These are phyloP conservation scores for Coemansia sp. DNA, from an alignment of 192 early-diverging fungal genomes.

Conservation along the genomic window DNA sequence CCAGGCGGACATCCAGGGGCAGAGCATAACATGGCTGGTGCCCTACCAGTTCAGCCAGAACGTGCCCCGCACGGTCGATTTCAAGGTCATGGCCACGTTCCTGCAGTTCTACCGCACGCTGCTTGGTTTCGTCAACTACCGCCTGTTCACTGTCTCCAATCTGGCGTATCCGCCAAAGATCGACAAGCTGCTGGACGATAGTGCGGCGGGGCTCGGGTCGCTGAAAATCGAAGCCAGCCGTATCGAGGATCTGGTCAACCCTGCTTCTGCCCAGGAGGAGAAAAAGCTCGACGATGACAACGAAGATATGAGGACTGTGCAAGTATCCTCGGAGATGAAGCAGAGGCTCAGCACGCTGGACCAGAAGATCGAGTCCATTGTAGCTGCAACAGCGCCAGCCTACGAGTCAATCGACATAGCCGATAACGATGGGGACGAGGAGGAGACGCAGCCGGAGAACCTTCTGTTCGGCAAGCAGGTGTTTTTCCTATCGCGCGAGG, in stretches of 20 bases:
- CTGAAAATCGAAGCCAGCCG: slow-evolving; percentile 39
- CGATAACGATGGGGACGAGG: slow-evolving; percentile 5
- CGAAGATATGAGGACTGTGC: neutral
- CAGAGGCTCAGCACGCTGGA: slow-evolving; percentile 37
- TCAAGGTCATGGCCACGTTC: slow-evolving; percentile 96
- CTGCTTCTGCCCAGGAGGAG: slow-evolving; percentile 16
- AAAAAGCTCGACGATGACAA: slow-evolving; percentile 35
- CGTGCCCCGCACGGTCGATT: slow-evolving; percentile 90
- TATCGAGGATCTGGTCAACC: slow-evolving; percentile 43
- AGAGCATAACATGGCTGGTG: slow-evolving; percentile 91
- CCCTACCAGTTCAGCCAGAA: slow-evolving; percentile 93
- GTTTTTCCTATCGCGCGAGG: slow-evolving; percentile 91
- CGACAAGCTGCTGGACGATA: slow-evolving; percentile 53
- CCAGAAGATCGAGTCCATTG: slow-evolving; percentile 45
- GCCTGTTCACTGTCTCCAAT: slow-evolving; percentile 85
- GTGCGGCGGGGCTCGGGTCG: slow-evolving; percentile 47
- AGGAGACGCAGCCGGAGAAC: slow-evolving; percentile 34
- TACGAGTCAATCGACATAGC: slow-evolving; percentile 17
- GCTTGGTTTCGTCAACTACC: slow-evolving; percentile 92
- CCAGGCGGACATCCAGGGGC: slow-evolving; percentile 96
- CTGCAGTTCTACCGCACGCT: slow-evolving; percentile 93
- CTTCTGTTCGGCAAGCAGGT: slow-evolving; percentile 64
- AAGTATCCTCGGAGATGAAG: slow-evolving; percentile 23
- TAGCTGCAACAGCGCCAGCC: slow-evolving; percentile 1
- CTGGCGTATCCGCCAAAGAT: slow-evolving; percentile 89